phyloP scores from a whole-genome alignment of 441 rosid genomes.

The Melianthus villosus region DNA sequence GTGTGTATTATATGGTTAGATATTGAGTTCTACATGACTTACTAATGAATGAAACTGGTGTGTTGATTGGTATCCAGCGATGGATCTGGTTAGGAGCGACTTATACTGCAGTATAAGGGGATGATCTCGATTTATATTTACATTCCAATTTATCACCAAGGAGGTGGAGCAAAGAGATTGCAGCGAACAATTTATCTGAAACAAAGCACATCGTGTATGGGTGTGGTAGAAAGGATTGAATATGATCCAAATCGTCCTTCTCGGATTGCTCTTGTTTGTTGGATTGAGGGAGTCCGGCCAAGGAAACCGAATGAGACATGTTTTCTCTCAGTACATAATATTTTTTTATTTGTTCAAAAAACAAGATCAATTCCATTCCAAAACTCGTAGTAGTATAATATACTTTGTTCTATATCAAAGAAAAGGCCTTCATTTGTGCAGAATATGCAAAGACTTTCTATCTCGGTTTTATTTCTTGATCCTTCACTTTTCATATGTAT shows the following conservation, averaged over 20 bases:
- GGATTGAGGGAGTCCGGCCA: neutral
- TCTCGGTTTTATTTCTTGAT: slow-evolving; percentile 17
- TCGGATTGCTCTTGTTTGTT: slow-evolving; percentile 1
- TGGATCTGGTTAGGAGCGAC: too few relatives aligned
- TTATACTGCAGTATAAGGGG: too few relatives aligned
- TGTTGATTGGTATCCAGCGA: too few relatives aligned
- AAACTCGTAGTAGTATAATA: too few relatives aligned
- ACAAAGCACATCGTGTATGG: slow-evolving; percentile 14
- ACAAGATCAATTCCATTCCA: too few relatives aligned
- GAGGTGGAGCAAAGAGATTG: slow-evolving; percentile 22
- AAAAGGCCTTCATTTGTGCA: slow-evolving; percentile 29
- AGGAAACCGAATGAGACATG: neutral
- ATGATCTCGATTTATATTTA: too few relatives aligned
- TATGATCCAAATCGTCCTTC: slow-evolving; percentile 9
- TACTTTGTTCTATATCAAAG: too few relatives aligned
- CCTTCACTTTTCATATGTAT: neutral
- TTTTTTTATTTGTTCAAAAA: too few relatives aligned
- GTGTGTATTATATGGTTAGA: too few relatives aligned
- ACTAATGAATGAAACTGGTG: too few relatives aligned
- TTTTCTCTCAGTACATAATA: too few relatives aligned
- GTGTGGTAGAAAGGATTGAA: slow-evolving; percentile 23
- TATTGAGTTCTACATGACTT: too few relatives aligned
- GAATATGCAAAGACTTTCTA: slow-evolving; percentile 54
- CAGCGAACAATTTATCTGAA: slow-evolving; percentile 15
- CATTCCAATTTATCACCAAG: slow-evolving; percentile 15